Percentiles rank a stretch among this genome's conserved stretches.
Conservation (phyloP, 441 rosid species). For the Codiaeum variegatum region DNA sequence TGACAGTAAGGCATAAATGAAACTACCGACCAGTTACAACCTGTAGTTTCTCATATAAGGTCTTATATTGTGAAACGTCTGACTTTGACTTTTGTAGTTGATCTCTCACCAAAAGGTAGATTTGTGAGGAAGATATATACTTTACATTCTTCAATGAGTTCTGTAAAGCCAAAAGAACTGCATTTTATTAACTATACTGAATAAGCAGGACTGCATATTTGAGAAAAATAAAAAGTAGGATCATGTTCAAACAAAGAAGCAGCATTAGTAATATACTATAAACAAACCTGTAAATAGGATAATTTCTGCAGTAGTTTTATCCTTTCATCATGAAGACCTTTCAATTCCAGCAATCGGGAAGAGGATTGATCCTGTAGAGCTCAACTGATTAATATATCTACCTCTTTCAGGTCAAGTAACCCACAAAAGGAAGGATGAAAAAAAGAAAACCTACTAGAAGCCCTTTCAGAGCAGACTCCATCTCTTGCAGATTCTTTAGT, state of each 20-base stretch:
- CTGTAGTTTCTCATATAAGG: constrained; percentile 87
- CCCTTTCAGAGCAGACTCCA: constrained; percentile 68
- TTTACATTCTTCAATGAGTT: constrained; percentile 66
- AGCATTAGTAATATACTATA: neutral
- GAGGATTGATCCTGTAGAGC: constrained; percentile 67
- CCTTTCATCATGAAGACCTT: constrained; percentile 69
- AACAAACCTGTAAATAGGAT: constrained; percentile 61
- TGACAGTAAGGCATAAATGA: constrained; percentile 36
- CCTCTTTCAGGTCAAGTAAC: constrained; percentile 22
- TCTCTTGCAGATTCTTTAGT: constrained; percentile 69
- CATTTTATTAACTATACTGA: constrained; percentile 31
- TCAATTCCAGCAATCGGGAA: constrained; percentile 60
- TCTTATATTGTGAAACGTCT: constrained; percentile 62
- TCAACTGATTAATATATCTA: constrained; percentile 24
- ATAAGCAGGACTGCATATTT: constrained; percentile 23
- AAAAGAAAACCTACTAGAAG: constrained; percentile 48
- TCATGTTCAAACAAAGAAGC: constrained; percentile 7
- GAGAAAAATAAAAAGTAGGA: constrained; percentile 16
- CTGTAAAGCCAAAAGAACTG: constrained; percentile 46
- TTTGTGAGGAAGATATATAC: constrained; percentile 68
- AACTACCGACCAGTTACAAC: constrained; percentile 76
- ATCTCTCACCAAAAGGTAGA: constrained; percentile 54
- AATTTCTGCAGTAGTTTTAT: constrained; percentile 53
- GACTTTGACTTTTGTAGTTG: constrained; percentile 76
- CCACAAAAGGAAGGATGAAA: constrained; percentile 21